A percentile compares a stretch with the other conserved stretches of the same genome.
These are phyloP conservation scores for Pisolithus sp. DNA, from an alignment of 768 basidiomycete species.

Conservation along the genomic window DNA sequence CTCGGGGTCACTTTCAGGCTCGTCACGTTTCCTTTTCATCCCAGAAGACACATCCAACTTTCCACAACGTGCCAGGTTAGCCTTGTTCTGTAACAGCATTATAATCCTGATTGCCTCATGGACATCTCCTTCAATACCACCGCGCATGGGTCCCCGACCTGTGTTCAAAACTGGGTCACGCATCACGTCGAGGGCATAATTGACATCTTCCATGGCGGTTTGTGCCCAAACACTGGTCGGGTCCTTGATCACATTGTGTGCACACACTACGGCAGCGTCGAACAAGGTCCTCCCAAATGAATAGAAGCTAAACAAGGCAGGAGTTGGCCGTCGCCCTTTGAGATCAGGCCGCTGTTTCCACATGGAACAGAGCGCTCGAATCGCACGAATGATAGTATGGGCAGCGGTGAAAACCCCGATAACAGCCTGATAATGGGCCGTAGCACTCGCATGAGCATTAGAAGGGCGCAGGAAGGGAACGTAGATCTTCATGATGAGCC, in stretches of 20 bases:
- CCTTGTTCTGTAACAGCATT: constrained; percentile 35
- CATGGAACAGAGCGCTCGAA: constrained; percentile 35
- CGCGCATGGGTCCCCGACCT: constrained; percentile 26
- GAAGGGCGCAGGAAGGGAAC: constrained; percentile 55
- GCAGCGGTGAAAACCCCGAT: constrained; percentile 60
- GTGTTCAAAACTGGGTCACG: constrained; percentile 29
- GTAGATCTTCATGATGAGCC: constrained; percentile 58
- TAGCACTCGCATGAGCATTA: constrained; percentile 17
- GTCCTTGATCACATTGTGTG: constrained; percentile 53
- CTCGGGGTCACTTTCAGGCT: constrained; percentile 31
- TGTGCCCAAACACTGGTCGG: constrained; percentile 41
- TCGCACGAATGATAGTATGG: constrained; percentile 53
- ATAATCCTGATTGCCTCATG: constrained; percentile 36
- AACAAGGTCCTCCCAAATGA: constrained; percentile 56
- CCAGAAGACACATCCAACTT: constrained; percentile 19
- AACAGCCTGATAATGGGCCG: constrained; percentile 45
- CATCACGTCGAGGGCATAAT: constrained; percentile 39
- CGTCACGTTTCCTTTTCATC: constrained; percentile 39
- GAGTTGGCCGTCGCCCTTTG: constrained; percentile 29
- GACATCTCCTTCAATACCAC: constrained; percentile 27
- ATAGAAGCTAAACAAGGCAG: constrained; percentile 50
- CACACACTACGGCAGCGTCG: constrained; percentile 61
- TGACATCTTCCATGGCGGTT: constrained; percentile 42
- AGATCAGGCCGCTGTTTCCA: constrained; percentile 32
- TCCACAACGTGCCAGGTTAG: constrained; percentile 26